These are phyloP conservation scores for Perkinsus olseni DNA, from an alignment of 169 alveolate genomes.

Conservation along the genomic window DNA sequence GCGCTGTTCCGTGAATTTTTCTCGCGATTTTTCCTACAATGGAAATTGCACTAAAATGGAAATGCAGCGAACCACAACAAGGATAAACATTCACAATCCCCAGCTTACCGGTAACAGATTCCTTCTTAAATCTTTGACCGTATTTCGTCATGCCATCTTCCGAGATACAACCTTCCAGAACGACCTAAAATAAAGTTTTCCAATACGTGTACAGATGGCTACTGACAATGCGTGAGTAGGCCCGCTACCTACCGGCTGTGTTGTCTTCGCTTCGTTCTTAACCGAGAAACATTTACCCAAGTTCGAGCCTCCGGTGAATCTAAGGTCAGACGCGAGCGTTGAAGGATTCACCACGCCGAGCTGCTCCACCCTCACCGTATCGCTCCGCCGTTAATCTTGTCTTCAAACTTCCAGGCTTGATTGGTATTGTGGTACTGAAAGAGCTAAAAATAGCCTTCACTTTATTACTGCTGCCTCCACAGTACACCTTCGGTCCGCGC, in stretches of 20 bases:
- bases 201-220: too few relatives aligned
- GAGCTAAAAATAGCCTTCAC: too few relatives aligned
- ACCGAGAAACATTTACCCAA: neutral
- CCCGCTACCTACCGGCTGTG: neutral
- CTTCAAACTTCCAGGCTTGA: neutral
- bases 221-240: too few relatives aligned
- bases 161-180: neutral
- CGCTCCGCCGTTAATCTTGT: neutral
- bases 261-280: neutral
- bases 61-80: too few relatives aligned
- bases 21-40: too few relatives aligned
- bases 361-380: neutral
- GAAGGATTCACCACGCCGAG: too few relatives aligned
- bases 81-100: too few relatives aligned
- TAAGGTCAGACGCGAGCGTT: too few relatives aligned
- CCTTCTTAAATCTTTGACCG: neutral
- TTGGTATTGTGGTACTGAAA: neutral
- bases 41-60: too few relatives aligned
- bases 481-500: too few relatives aligned
- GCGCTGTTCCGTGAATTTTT: too few relatives aligned
- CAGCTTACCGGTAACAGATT: neutral
- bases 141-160: neutral
- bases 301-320: neutral
- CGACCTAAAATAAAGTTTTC: neutral
- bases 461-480: too few relatives aligned